Percentiles rank a stretch among this genome's conserved stretches.
These are phyloP conservation scores for Selenicereus undatus DNA, from an alignment of 148 eudicot species.

Conservation along the genomic window DNA sequence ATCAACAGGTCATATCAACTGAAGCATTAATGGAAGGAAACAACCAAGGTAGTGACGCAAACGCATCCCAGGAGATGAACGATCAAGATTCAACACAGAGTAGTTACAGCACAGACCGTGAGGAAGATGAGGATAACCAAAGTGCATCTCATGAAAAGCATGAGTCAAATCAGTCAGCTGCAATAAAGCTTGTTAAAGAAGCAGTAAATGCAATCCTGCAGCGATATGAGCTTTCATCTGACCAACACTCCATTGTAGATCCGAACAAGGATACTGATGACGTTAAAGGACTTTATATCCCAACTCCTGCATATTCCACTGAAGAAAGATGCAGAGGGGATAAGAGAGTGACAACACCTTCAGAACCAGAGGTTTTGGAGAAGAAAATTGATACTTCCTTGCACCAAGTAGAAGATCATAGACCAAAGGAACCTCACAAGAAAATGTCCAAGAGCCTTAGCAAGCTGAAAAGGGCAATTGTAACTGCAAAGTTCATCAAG, in stretches of 20 bases:
- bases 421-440: conserved; percentile 16
- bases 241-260: conserved; percentile 39
- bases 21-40: conserved; percentile 25
- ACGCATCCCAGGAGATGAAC: conserved; percentile 13
- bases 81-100: conserved; percentile 19
- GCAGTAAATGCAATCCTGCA: conserved; percentile 74
- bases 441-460: conserved; percentile 29
- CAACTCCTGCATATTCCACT: conserved; percentile 16
- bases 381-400: conserved; percentile 7
- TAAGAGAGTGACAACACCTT: not conserved
- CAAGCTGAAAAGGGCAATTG: conserved; percentile 31
- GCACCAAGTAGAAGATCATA: conserved; percentile 20
- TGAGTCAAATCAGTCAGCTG: conserved; percentile 58
- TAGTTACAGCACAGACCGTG: conserved; percentile 16
- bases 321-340: conserved; percentile 19
- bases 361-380: conserved; percentile 14
- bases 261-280: conserved; percentile 30
- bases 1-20: conserved; percentile 53
- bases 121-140: conserved; percentile 17
- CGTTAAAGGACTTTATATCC: conserved; percentile 19
- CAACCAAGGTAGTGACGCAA: conserved; percentile 21
- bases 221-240: conserved; percentile 59
- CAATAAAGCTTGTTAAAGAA: conserved; percentile 73
- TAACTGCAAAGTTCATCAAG: conserved; percentile 34
- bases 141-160: conserved; percentile 36